Base-by-base conservation (phyloP, 495 filamentous ascomycete species). In the Diplogelasinospora grovesii region DNA sequence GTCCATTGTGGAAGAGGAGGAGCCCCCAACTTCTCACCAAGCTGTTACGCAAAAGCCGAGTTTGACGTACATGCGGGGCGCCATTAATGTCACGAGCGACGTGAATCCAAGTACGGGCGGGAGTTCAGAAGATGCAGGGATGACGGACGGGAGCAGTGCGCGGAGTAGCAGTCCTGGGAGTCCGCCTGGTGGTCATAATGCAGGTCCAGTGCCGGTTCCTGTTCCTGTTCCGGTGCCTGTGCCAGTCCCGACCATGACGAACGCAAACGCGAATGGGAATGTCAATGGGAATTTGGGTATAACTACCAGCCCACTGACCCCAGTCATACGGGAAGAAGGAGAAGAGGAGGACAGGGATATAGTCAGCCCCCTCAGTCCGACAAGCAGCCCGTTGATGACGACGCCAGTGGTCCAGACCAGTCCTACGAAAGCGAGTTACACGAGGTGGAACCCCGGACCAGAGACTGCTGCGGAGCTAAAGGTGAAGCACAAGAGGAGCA, bases 131-230 rank as follows among this genome's bases (percentile, higher is more conserved):
- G 59, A 63, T 11, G 58, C n/a, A n/a, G n/a, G 57, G 22, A 54
- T 61, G 53, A 63, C 59, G 7, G 52, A 55, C 26, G 59, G 60
- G 2, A 56, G 53, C 32, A 64, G 52, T 22, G 50, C 50, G 16
- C 55, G 49, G 34, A 61, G 56, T 29, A 50, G 1, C 50, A 56
- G 26, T 56, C 45, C n/a, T 34, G 27, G 3, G 53, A 45, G 23
- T 52, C 56, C 22, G 50, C n/a, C n/a, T n/a, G n/a, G n/a, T n/a
- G n/a, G n/a, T n/a, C n/a, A 54, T 2, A 36, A 31, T 20, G 22
- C 22, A 23, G 5, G 7, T 3, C 23, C 24, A 22, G 16, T 39
- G 24, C 40, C 38, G 1, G 7, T 39, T 24, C 30, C 34, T 11
- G 18, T 20, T 13, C 33, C 35, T 3, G 10, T 16, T 5, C 21